Percentiles rank a stretch among this genome's conserved stretches.
Evolutionary conservation across 1,139 yeast genomes (phyloP).

Genomic region (Debaryomyces nepalensis): DNA sequence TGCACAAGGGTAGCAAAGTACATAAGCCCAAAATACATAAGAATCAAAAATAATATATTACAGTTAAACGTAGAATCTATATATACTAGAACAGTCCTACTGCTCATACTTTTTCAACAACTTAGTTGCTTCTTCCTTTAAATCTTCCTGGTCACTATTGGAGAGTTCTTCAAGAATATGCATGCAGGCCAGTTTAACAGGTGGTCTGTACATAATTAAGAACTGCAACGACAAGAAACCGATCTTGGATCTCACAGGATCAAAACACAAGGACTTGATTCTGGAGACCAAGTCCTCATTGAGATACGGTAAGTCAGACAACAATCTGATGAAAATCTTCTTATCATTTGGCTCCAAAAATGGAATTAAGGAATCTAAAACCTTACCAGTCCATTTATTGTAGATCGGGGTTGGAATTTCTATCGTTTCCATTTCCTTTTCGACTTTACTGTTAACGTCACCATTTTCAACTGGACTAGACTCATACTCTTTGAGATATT

Average conservation of each 20-base stretch:
- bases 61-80: slow-evolving; percentile 2
- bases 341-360: slow-evolving; percentile 81
- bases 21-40: slow-evolving; percentile 8
- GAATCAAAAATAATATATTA: slow-evolving; percentile 5
- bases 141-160: slow-evolving; percentile 53
- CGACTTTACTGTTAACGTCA: slow-evolving; percentile 16
- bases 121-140: slow-evolving; percentile 57
- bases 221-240: slow-evolving; percentile 85
- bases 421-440: slow-evolving; percentile 16
- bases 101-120: slow-evolving; percentile 52
- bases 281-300: slow-evolving; percentile 62
- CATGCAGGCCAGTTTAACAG: slow-evolving; percentile 68
- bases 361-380: slow-evolving; percentile 81
- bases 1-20: slow-evolving; percentile 4
- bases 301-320: slow-evolving; percentile 85
- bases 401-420: slow-evolving; percentile 53
- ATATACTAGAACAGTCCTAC: slow-evolving; percentile 6
- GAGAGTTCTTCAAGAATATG: slow-evolving; percentile 65
- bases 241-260: slow-evolving; percentile 78
- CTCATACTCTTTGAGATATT: slow-evolving; percentile 20
- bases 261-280: slow-evolving; percentile 76
- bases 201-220: slow-evolving; percentile 89
- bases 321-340: slow-evolving; percentile 74
- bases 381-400: slow-evolving; percentile 68
- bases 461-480: slow-evolving; percentile 10